Evolutionary conservation across 306 rosid species (phyloP).

Genomic region (Hippophae rhamnoides): DNA sequence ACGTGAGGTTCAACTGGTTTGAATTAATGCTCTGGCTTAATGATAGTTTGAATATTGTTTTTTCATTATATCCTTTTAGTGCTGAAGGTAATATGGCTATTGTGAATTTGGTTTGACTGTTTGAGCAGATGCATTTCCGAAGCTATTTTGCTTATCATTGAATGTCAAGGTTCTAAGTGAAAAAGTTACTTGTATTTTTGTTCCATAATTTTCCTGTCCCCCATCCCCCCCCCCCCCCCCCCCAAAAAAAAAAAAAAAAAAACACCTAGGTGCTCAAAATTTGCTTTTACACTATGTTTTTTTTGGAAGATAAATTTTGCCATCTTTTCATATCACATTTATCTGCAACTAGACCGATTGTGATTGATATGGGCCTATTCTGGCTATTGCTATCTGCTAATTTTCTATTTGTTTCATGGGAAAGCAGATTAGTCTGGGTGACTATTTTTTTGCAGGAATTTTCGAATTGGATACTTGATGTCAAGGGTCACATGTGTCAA

Average conservation of each 20-base stretch:
- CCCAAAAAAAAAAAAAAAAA: not conserved
- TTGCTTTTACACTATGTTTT: not conserved
- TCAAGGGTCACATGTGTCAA: not conserved
- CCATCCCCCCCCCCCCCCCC: not conserved
- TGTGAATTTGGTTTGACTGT: not conserved
- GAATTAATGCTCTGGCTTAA: not conserved
- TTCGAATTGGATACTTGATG: too few species aligned
- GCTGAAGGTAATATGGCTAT: not conserved
- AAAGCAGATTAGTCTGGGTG: not conserved
- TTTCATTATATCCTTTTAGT: slow-evolving; percentile 4
- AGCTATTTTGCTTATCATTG: not conserved
- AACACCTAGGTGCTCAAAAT: too few species aligned
- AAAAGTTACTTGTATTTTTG: not conserved
- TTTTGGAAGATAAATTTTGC: not conserved
- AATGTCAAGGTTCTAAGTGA: not conserved
- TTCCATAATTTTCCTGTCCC: not conserved
- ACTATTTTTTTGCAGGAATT: too few species aligned
- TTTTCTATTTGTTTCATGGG: not conserved
- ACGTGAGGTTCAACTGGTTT: not conserved
- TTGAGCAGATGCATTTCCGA: not conserved
- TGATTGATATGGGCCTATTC: not conserved
- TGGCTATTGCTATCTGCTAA: not conserved
- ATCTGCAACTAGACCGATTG: not conserved
- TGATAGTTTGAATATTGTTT: not conserved
- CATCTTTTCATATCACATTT: not conserved